A percentile compares a stretch with the other conserved stretches of the same genome.
These are phyloP conservation scores for Marvania coccoides DNA, from an alignment of 139 green algal genomes.

Conservation along the genomic window DNA sequence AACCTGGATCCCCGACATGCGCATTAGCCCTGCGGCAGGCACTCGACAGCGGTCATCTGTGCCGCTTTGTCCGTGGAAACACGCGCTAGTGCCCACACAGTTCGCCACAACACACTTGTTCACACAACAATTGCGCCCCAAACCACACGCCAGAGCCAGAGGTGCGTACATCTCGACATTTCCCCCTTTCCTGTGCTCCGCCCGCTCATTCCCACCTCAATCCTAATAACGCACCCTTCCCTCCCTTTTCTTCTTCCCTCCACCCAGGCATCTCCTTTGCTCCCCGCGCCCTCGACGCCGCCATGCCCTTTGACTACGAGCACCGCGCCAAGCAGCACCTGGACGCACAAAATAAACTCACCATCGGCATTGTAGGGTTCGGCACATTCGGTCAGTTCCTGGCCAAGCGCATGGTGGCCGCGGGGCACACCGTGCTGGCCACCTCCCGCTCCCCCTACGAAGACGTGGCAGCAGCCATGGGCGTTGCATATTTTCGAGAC, in stretches of 20 bases:
- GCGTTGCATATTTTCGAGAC: constrained; percentile 81
- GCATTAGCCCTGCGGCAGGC: too few relatives aligned
- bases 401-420: constrained; percentile 68
- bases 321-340: constrained; percentile 2
- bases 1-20: too few relatives aligned
- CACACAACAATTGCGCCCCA: too few relatives aligned
- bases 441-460: constrained; percentile 77
- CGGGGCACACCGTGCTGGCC: constrained; percentile 81
- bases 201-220: too few relatives aligned
- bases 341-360: constrained; percentile 46
- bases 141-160: too few relatives aligned
- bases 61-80: too few relatives aligned
- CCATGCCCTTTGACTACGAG: constrained; percentile 50
- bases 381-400: constrained; percentile 99
- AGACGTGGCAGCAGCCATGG: constrained; percentile 57
- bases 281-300: constrained; percentile 38
- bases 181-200: too few relatives aligned
- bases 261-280: background rate
- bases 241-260: background rate
- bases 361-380: constrained; percentile 94
- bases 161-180: too few relatives aligned
- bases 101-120: too few relatives aligned
- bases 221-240: background rate
- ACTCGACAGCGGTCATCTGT: too few relatives aligned
- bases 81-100: too few relatives aligned